A percentile compares a stretch with the other conserved stretches of the same genome.
These are phyloP conservation scores for Aspergillus brunneoviolaceus DNA, from an alignment of 2,329 filamentous ascomycete genomes.

Conservation along the genomic window DNA sequence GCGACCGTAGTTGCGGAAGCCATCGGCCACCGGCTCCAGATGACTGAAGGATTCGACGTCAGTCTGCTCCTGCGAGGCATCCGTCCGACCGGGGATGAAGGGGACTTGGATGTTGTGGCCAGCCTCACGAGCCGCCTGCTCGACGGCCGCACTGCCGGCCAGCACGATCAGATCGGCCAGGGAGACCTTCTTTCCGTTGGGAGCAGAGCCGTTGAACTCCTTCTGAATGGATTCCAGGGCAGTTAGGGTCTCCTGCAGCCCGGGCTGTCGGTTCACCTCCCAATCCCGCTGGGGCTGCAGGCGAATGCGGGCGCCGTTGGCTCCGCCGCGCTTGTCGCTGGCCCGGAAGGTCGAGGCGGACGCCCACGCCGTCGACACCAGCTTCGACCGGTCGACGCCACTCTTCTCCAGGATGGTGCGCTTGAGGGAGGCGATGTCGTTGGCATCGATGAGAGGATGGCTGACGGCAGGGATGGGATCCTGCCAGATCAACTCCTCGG, in stretches of 20 bases:
- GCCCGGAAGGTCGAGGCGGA: constrained; percentile 71
- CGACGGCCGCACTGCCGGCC: constrained; percentile 67
- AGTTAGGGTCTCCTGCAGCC: constrained; percentile 61
- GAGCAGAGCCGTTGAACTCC: constrained; percentile 58
- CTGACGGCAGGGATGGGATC: constrained; percentile 65
- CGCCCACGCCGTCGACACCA: constrained; percentile 68
- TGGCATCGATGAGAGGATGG: constrained; percentile 60
- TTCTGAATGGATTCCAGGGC: constrained; percentile 65
- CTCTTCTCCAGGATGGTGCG: constrained; percentile 61
- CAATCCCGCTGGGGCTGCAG: constrained; percentile 71
- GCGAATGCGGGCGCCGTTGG: constrained; percentile 76
- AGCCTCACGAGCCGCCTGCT: constrained; percentile 60
- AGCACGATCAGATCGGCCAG: constrained; percentile 78
- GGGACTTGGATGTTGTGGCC: constrained; percentile 57
- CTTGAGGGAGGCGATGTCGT: constrained; percentile 67
- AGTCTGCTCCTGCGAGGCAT: constrained; percentile 71
- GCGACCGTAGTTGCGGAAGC: constrained; percentile 76
- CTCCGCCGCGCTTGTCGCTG: constrained; percentile 78
- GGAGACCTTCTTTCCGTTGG: constrained; percentile 68
- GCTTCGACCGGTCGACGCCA: constrained; percentile 60
- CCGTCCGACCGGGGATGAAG: constrained; percentile 70
- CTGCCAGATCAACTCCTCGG: constrained; percentile 71
- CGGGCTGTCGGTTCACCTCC: constrained; percentile 70
- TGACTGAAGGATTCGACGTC: constrained; percentile 63
- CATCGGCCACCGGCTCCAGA: constrained; percentile 69